A percentile compares a stretch with the other conserved stretches of the same genome.
Evolutionary conservation across 768 basidiomycete species (phyloP).

Genomic region (Tylopilus vinaceipallidus): DNA sequence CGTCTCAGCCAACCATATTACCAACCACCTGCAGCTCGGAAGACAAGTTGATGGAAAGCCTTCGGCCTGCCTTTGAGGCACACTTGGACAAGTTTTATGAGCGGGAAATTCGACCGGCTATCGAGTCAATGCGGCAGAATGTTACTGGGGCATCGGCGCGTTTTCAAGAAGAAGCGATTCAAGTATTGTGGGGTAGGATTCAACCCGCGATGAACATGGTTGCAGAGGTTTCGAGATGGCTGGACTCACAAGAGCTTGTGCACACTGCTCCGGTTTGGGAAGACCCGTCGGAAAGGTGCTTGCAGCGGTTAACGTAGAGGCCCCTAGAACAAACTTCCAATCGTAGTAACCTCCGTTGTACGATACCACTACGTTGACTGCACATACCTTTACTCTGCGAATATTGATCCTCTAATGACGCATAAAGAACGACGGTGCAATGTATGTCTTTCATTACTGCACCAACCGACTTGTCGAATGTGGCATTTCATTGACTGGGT

Average conservation of each 20-base stretch:
- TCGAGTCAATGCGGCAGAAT: slow-evolving; percentile 10
- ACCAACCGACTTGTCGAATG: background rate
- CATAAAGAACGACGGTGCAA: slow-evolving; percentile 30
- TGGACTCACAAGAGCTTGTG: slow-evolving; percentile 29
- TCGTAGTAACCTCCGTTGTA: slow-evolving; percentile 21
- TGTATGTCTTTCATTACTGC: slow-evolving; percentile 17
- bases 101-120: slow-evolving; percentile 19
- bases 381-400: background rate
- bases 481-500: too few relatives aligned
- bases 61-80: slow-evolving; percentile 20
- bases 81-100: slow-evolving; percentile 24
- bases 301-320: too few relatives aligned
- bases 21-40: background rate
- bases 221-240: slow-evolving; percentile 28
- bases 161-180: slow-evolving; percentile 22
- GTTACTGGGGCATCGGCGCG: slow-evolving; percentile 15
- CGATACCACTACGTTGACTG: slow-evolving; percentile 6
- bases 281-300: background rate
- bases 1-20: background rate
- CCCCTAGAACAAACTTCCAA: slow-evolving; percentile 8
- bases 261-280: slow-evolving; percentile 18
- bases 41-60: slow-evolving; percentile 18
- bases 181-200: slow-evolving; percentile 27
- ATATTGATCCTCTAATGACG: slow-evolving; percentile 3
- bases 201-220: slow-evolving; percentile 34